phyloP scores from a whole-genome alignment of 2,329 filamentous ascomycete genomes.

The Colletotrichum liaoningense region DNA sequence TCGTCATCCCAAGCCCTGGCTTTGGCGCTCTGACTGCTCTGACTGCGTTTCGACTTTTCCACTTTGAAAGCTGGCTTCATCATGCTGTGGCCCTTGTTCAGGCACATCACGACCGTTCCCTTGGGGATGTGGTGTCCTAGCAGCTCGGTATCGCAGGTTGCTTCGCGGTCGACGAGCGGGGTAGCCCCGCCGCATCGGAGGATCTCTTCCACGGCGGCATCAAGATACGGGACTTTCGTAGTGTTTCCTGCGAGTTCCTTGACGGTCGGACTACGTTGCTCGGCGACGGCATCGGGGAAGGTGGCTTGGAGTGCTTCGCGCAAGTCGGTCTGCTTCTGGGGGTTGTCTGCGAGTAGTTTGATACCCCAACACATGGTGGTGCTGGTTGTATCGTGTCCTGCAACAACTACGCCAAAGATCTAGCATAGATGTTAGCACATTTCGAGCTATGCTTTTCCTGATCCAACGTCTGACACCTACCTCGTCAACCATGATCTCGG shows the following conservation, averaged over 20 bases:
- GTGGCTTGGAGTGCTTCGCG: conserved; percentile 10
- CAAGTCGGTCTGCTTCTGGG: conserved; percentile 1
- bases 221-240: conserved; percentile 46
- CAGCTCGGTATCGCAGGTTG: conserved; percentile 46
- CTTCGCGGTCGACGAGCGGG: conserved; percentile 44
- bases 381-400: conserved; percentile 44
- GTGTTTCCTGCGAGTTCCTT: conserved; percentile 42
- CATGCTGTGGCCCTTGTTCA: conserved; percentile 43
- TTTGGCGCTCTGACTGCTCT: conserved; percentile 39
- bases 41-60: conserved; percentile 42
- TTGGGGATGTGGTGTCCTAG: conserved; percentile 48
- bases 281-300: conserved; percentile 33
- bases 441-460: not conserved
- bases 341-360: conserved; percentile 35
- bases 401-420: conserved; percentile 44
- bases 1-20: conserved; percentile 46
- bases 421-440: not conserved
- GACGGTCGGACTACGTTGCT: conserved; percentile 42
- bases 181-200: conserved; percentile 46
- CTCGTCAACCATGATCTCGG: conserved; percentile 23
- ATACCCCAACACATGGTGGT: conserved; percentile 44
- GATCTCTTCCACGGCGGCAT: conserved; percentile 51
- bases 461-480: not conserved
- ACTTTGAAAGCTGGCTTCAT: conserved; percentile 42
- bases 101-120: conserved; percentile 46